phyloP scores from a whole-genome alignment of 129 eudicot species.

The Apium graveolens region DNA sequence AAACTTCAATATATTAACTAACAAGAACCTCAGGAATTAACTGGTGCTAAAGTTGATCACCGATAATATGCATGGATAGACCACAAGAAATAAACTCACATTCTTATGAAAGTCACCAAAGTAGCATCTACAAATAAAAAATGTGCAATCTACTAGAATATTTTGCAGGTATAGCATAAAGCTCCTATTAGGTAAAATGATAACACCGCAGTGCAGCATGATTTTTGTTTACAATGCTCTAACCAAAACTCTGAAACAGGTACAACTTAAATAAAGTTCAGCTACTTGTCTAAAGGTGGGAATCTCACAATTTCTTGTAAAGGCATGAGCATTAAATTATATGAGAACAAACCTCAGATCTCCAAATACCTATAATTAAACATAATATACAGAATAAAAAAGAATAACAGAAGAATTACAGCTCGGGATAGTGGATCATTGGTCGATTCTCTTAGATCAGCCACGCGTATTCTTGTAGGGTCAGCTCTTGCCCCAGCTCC shows the following conservation, averaged over 20 bases:
- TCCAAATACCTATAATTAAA: neutral
- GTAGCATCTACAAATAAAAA: neutral
- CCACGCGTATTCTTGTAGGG: constrained; percentile 92
- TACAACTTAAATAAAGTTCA: neutral
- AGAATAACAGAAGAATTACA: constrained; percentile 24
- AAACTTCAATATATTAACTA: neutral
- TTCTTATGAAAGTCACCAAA: neutral
- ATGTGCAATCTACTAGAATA: neutral
- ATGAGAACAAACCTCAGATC: neutral
- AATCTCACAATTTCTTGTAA: neutral
- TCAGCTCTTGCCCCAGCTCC: constrained; percentile 99
- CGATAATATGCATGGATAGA: neutral
- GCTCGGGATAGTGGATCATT: constrained; percentile 91
- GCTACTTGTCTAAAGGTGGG: neutral
- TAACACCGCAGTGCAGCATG: neutral
- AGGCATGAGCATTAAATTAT: neutral
- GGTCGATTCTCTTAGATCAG: constrained; percentile 84
- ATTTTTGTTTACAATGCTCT: neutral
- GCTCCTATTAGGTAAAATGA: neutral
- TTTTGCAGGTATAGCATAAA: neutral
- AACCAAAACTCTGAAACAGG: neutral
- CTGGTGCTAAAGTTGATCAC: neutral
- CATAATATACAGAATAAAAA: neutral
- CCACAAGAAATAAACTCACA: neutral
- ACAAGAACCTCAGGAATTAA: neutral